Evolutionary conservation across 345 rosid species (phyloP), one percentile per base, ranked within the genome.

Genomic region (Orychophragmus violaceus): DNA sequence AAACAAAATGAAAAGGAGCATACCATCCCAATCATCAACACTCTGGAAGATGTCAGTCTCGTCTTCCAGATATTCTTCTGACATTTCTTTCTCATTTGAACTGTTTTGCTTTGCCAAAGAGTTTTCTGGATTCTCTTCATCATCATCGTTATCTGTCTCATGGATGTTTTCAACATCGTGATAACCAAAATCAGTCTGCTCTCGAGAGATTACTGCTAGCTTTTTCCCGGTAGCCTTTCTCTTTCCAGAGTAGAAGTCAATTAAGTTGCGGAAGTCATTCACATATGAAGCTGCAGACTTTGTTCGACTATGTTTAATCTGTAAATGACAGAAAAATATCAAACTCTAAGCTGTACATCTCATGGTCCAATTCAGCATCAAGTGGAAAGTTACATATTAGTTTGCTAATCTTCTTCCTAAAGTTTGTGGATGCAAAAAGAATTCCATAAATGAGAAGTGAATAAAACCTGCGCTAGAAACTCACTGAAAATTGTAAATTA

Each of bases 11-110:
- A 67, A 55, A 71, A 72, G 62, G 66, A 75, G 33, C 56, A 17
- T 85, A 92, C 98, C 98, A 69, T 92, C 96, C 90, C 89, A 87
- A 64, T 92, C 93, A 84, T 87, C 85, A 56, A 76, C 95, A 50
- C 56, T 74, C 68, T 78, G 82, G 52, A 82, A 85, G 76, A 75
- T 68, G 67, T 88, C 91, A 1, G 78, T 74, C 17, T 85, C 98
- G 79, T 83, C 85, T 82, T 89, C 98, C 78, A 83, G 63, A 81
- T 77, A 87, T 63, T 85, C 95, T 33, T 81, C 81, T 12, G 92
- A 82, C 79, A 87, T 64, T 74, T 69, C 53, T 70, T 74, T 83
- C 63, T 52, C 80, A 63, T 54, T 62, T 4, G 82, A 71, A 23
- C 57, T 71, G 68, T 75, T 69, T 73, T 70, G 71, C 41, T 74